Base-by-base conservation (phyloP, 345 rosid species). In the Laguncularia racemosa region DNA sequence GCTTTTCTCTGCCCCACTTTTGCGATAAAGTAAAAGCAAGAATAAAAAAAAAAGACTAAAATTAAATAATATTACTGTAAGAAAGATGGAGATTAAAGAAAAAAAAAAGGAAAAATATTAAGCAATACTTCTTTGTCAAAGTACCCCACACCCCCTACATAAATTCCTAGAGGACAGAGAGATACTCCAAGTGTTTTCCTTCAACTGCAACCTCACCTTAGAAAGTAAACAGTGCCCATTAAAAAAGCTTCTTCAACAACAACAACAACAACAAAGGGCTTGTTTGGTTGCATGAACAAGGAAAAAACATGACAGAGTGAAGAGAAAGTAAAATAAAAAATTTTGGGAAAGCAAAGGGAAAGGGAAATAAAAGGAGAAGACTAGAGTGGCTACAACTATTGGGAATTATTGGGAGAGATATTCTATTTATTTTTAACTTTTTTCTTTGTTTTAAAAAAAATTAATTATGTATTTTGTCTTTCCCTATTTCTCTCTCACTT, bases 1-100 rank as follows among this genome's bases (percentile, higher is more conserved):
- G 63, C 77, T 74, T 74, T 77, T 65, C 54, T 67, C 64, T 48
- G 66, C 71, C 59, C 75, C 71, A 76, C 86, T 78, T 78, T n/a
- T 78, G 54, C 67, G 58, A 73, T 62, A 78, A 76, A 74, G 78
- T 71, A 74, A 74, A 76, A 74, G 73, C 66, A 71, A 63, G 55
- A 60, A 55, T 64, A 70, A 52, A 46, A 47, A 40, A 18, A 15
- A 61, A 51, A 61, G 7, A n/a, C 43, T 23, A 64, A 61, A 67
- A 58, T 67, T 65, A 46, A 61, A 61, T 55, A 67, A 66, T 67
- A 76, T 46, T 54, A 70, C 51, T 53, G 58, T 70, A 65, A 56
- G 2, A 66, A 17, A 53, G 52, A 65, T 60, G 60, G 48, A 49
- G 53, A 58, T 58, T 53, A 60, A 52, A 75, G 64, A 70, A 44